Conservation (phyloP, 768 basidiomycete genomes). For the Phanerochaete sordida region DNA sequence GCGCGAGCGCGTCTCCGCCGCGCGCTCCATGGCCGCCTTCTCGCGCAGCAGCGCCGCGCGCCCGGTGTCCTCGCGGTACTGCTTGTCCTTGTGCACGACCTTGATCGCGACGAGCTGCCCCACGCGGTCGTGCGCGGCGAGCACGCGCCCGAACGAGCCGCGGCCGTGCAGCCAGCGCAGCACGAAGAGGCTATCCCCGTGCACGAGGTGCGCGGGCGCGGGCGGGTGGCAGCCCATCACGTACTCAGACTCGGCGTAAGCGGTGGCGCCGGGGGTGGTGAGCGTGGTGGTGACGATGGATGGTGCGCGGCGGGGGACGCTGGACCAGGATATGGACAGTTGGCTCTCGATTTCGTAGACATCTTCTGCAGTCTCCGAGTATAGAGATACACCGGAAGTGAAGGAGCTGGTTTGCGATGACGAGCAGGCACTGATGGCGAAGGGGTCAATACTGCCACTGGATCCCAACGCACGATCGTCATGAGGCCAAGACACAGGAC, state of each 20-base stretch:
- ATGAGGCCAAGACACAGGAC: no score
- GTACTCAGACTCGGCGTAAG: neutral
- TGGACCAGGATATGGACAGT: neutral
- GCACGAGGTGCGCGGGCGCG: neutral
- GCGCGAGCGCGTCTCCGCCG: neutral
- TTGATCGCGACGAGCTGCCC: conserved; percentile 6
- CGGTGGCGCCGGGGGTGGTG: neutral
- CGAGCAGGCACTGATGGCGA: no score
- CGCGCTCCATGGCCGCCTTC: neutral
- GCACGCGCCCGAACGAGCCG: neutral
- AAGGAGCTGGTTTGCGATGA: no score
- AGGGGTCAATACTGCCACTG: no score
- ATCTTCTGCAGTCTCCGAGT: no score
- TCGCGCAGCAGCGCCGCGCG: neutral
- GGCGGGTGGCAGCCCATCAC: neutral
- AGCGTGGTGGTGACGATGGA: neutral
- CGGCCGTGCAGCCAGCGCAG: neutral
- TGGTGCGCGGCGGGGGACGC: neutral
- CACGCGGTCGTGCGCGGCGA: neutral
- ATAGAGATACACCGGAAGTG: no score
- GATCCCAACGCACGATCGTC: no score
- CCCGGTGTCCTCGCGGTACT: neutral
- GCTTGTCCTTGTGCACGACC: conserved; percentile 11
- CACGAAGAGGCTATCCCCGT: neutral
- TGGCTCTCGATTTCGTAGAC: no score